These are phyloP conservation scores for Mortierella sp. DNA, from an alignment of 371 early-diverging fungal species.

Conservation along the genomic window DNA sequence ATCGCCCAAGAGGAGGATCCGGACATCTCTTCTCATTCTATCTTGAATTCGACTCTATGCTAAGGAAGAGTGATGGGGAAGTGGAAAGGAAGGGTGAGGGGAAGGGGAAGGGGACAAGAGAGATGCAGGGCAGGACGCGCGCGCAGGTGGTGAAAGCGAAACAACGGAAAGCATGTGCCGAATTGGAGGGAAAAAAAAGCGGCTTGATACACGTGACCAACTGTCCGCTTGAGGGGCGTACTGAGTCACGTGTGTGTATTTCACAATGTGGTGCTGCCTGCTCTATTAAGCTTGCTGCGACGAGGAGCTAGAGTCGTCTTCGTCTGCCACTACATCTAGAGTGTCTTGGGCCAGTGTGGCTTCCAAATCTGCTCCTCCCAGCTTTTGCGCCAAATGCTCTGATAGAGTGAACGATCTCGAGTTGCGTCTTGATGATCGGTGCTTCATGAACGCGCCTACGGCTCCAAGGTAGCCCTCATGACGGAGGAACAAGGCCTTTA, in stretches of 20 bases:
- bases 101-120: too few relatives aligned
- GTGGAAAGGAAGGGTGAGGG: neutral
- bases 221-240: too few relatives aligned
- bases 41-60: constrained; percentile 2
- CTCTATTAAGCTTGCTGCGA: too few relatives aligned
- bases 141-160: too few relatives aligned
- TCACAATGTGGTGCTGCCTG: too few relatives aligned
- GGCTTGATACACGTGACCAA: too few relatives aligned
- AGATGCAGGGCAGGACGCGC: too few relatives aligned
- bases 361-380: constrained; percentile 34
- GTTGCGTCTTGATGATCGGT: constrained; percentile 47
- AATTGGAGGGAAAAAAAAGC: too few relatives aligned
- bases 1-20: constrained; percentile 91
- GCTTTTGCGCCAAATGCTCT: constrained; percentile 40
- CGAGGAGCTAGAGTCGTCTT: constrained; percentile 24
- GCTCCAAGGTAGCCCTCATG: constrained; percentile 98
- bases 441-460: constrained; percentile 86
- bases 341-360: constrained; percentile 48
- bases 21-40: constrained; percentile 89
- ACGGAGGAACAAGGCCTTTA: constrained; percentile 93
- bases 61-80: neutral
- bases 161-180: too few relatives aligned
- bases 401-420: constrained; percentile 46
- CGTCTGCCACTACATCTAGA: constrained; percentile 48
- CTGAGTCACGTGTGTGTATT: too few relatives aligned